phyloP scores from a whole-genome alignment of 2,329 filamentous ascomycete genomes.

The Chalaropsis thielavioides region DNA sequence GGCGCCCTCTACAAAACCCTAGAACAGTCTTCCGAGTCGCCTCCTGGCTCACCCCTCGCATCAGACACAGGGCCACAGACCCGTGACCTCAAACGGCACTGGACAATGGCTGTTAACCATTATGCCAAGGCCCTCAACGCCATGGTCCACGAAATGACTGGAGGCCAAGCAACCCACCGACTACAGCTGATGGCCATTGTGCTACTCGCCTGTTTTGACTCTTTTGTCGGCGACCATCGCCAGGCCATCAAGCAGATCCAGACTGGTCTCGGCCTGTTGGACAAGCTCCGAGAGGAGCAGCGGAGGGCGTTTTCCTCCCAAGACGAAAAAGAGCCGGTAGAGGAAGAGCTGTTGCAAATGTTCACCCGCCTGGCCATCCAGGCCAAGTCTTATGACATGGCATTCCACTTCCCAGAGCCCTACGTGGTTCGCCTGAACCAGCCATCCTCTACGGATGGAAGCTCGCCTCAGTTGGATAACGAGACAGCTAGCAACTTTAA shows the following conservation, averaged over 20 bases:
- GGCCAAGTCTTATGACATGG: constrained; percentile 54
- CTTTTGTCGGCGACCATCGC: constrained; percentile 48
- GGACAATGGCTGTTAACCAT: constrained; percentile 44
- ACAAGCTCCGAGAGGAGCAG: constrained; percentile 36
- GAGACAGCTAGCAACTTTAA: background rate
- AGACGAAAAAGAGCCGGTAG: constrained; percentile 32
- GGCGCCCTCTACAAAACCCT: constrained; percentile 53
- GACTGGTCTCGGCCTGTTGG: constrained; percentile 39
- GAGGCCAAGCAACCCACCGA: constrained; percentile 34
- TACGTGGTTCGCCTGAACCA: constrained; percentile 40
- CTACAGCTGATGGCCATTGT: constrained; percentile 50
- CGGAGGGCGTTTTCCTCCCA: constrained; percentile 20
- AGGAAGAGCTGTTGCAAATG: constrained; percentile 47
- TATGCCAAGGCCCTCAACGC: constrained; percentile 43
- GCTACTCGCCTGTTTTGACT: constrained; percentile 53
- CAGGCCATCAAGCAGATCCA: constrained; percentile 49
- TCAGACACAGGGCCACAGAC: constrained; percentile 13
- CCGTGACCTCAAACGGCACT: constrained; percentile 33
- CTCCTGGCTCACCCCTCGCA: constrained; percentile 32
- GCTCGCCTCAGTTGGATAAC: background rate
- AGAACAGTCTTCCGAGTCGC: constrained; percentile 40
- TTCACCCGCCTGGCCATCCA: constrained; percentile 50
- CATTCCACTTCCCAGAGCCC: constrained; percentile 50
- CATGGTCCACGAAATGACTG: constrained; percentile 31
- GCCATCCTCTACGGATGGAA: background rate